Conservation (phyloP, 1,284 basidiomycete genomes). For the Cutaneotrichosporon sp. region DNA sequence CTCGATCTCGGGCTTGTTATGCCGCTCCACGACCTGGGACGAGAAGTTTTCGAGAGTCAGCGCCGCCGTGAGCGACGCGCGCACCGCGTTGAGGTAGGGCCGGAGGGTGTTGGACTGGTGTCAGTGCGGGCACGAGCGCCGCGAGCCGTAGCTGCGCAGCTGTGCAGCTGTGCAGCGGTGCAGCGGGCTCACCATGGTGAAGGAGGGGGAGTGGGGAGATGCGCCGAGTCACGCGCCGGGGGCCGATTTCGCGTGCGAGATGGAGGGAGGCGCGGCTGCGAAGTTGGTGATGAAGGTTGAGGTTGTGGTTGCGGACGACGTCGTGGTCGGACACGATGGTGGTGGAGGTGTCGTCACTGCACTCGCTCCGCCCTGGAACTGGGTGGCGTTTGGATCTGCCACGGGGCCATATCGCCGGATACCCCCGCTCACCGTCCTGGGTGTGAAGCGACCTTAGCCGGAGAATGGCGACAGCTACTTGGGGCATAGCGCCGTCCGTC, state of each 20-base stretch:
- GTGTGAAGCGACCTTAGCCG: conserved; percentile 3
- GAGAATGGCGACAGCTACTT: background rate
- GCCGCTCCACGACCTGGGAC: conserved; percentile 94
- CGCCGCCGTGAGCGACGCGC: conserved; percentile 95
- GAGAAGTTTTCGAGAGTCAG: conserved; percentile 96
- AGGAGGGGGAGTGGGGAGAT: background rate
- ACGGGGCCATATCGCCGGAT: background rate
- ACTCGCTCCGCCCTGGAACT: background rate
- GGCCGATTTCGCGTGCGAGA: too few relatives aligned
- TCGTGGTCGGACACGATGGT: conserved; percentile 3
- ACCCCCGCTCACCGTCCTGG: background rate
- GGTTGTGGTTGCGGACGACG: background rate
- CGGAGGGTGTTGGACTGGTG: conserved; percentile 68
- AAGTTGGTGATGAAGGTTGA: background rate
- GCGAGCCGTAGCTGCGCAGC: too few relatives aligned
- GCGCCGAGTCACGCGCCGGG: too few relatives aligned
- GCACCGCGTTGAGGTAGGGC: conserved; percentile 93
- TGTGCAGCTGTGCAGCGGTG: too few relatives aligned
- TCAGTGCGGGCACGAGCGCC: conserved; percentile 1
- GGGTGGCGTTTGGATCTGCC: background rate
- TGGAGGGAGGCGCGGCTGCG: too few relatives aligned
- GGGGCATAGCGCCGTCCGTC: background rate
- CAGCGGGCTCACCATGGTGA: conserved; percentile 14
- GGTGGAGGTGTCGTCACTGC: conserved; percentile 7
- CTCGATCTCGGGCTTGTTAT: conserved; percentile 96